Evolutionary conservation across 768 basidiomycete genomes (phyloP).

Genomic region (Termitomyces sp.): DNA sequence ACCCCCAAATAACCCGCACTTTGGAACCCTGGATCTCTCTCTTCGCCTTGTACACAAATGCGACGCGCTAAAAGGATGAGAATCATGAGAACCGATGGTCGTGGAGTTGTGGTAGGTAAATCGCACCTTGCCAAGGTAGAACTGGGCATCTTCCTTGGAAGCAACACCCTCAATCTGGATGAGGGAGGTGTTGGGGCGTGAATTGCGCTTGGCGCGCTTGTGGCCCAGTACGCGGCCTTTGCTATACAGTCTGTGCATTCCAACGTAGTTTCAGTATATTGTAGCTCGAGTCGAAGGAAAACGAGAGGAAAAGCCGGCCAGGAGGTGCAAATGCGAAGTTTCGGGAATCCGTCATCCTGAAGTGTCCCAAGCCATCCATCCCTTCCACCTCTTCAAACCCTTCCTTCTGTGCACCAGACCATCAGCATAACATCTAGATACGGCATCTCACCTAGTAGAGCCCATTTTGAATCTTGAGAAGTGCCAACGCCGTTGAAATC

Average conservation of each 20-base stretch:
- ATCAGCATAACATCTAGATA: conserved; percentile 16
- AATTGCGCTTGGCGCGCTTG: conserved; percentile 98
- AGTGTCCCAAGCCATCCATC: conserved; percentile 42
- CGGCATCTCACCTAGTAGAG: conserved; percentile 68
- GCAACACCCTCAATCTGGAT: conserved; percentile 97
- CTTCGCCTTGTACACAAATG: conserved; percentile 98
- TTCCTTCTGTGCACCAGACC: conserved; percentile 9
- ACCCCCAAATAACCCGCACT: conserved; percentile 99
- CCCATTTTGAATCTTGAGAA: conserved; percentile 65
- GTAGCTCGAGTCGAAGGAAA: neutral
- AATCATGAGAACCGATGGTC: neutral
- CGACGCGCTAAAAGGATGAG: conserved; percentile 67
- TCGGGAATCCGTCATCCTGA: conserved; percentile 16
- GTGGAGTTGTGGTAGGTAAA: neutral
- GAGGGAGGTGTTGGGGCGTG: conserved; percentile 92
- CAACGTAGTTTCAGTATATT: conserved; percentile 15
- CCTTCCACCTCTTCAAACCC: conserved; percentile 19
- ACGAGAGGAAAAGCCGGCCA: neutral
- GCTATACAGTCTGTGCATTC: conserved; percentile 71
- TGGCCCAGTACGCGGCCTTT: conserved; percentile 97
- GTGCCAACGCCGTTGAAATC: conserved; percentile 43
- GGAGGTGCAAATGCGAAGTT: neutral
- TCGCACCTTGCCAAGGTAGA: conserved; percentile 97
- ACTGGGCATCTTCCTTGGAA: conserved; percentile 90
- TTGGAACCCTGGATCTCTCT: conserved; percentile 91